Base-by-base conservation (phyloP, 139 green algal genomes). In the Asterochloris sp. region DNA sequence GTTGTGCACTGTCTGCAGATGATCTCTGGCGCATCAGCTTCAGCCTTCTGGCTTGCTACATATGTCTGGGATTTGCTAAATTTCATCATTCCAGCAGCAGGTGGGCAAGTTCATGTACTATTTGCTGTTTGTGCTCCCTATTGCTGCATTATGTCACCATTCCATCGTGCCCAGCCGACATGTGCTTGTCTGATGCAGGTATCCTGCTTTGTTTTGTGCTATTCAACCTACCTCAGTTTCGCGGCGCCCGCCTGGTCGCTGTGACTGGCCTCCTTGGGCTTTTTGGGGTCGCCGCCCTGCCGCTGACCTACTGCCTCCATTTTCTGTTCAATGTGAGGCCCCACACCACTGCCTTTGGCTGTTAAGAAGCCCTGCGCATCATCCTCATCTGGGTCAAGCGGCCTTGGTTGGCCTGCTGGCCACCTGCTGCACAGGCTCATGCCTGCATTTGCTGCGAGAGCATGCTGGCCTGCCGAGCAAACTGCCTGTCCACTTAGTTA, bases 11-110 rank as follows among this genome's bases (percentile, higher is more conserved):
- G 29, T 13, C 16, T 74, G 66, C 88, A 93, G 88, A 69, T 91
- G 29, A 83, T 96, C 12, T 86, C 85, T 14, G 92, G 92, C 9
- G 89, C 89, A 4, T 81, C 85, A 1, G 66, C 87, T 9, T 82
- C 83, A 19, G 86, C 89, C 54, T 94, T 91, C 84, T 96, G 92
- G 92, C 69, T 80, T 16, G 78, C 92, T 73, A 92, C 90, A 74
- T 90, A 89, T 66, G 15, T 76, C 0, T 93, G 87, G 81, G 92
- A 95, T 81, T 27, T 90, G 2, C 10, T 87, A 26, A 82, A 80
- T 69, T 95, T 87, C 80, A 68, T 73, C 63, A 66, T 92, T 12
- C 84, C 89, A 23, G 83, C 76, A 12, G 83, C 79, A n/a, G 90
- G 84, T 86, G 13, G n/a, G 71, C 74, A 60, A 12, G 24, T 74